Evolutionary conservation across 495 filamentous ascomycete species (phyloP), one percentile per base, ranked within the genome.

Genomic region (Talaromyces wortmannii): DNA sequence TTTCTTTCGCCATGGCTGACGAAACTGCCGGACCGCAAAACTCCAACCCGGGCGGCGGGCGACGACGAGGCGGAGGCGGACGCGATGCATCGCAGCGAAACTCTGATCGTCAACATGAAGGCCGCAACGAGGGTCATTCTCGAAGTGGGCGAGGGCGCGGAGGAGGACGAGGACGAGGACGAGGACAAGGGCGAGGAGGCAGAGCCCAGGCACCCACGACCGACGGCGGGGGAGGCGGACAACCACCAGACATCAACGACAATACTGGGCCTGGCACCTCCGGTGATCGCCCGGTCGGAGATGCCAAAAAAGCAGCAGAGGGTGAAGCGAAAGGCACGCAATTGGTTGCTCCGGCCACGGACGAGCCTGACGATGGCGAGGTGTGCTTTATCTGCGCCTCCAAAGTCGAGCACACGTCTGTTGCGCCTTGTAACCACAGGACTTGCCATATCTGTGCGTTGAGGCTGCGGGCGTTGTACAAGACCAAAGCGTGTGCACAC

Each of bases 301-400:
- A 66, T 67, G 70, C 68, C 70, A 59, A 47, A 59, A 57, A 23
- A n/a, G 51, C 12, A 40, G 58, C 12, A 40, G 58, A 63, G 44
- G 59, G 53, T 32, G 61, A 63, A 30, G 48, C 40, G 5, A 65
- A 63, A n/a, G 57, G 42, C 18, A 71, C 64, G 53, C 57, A 70
- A 50, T 51, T 57, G 11, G 58, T 64, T 23, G 50, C 62, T 43
- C 60, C 56, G 15, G 67, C 62, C 31, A 63, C 67, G 4, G 76
- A 78, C 10, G 79, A 84, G 55, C 83, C 83, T 42, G 76, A 78
- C 23, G 89, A 92, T 57, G 82, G 78, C 7, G 89, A 95, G 50
- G 78, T 96, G 53, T 99, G 94, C 78, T 97, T 97, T 70, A 97
- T 99, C 57, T 99, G 94, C 67, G 91, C 95, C 23, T 92, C 88